Evolutionary conservation across 1,139 yeast genomes (phyloP).

Genomic region (Trichomonascaceae sp.): DNA sequence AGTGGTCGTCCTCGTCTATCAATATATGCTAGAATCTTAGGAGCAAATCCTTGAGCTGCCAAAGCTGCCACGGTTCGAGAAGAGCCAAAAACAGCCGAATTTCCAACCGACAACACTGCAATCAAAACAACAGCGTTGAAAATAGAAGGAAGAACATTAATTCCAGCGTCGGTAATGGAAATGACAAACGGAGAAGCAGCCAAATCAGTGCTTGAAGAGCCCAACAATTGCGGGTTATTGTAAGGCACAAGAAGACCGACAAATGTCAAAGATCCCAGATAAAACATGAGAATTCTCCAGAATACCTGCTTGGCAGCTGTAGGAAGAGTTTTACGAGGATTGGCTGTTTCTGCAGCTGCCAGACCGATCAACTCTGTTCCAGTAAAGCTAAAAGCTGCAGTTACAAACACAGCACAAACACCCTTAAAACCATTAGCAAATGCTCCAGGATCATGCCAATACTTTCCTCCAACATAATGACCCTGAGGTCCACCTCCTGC

Average conservation of each 20-base stretch:
- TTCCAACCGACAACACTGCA: conserved; percentile 69
- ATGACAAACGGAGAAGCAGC: conserved; percentile 71
- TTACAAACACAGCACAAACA: conserved; percentile 68
- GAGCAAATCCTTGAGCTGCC: conserved; percentile 79
- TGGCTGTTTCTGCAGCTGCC: conserved; percentile 74
- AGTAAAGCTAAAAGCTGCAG: conserved; percentile 82
- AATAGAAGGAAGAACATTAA: conserved; percentile 58
- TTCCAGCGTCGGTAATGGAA: conserved; percentile 54
- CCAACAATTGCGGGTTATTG: conserved; percentile 44
- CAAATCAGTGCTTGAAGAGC: conserved; percentile 43
- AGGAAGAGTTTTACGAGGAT: conserved; percentile 63
- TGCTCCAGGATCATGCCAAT: conserved; percentile 64
- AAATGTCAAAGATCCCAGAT: conserved; percentile 52
- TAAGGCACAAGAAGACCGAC: conserved; percentile 64
- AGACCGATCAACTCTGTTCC: conserved; percentile 76
- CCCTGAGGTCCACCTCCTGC: conserved; percentile 61
- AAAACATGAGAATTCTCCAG: conserved; percentile 66
- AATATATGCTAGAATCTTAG: conserved; percentile 62
- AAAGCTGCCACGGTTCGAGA: conserved; percentile 79
- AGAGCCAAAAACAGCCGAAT: conserved; percentile 70
- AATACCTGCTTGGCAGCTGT: conserved; percentile 63
- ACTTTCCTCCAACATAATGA: conserved; percentile 51
- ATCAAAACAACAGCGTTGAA: conserved; percentile 68
- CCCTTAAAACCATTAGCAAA: conserved; percentile 68
- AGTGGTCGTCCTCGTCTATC: conserved; percentile 74